Evolutionary conservation across 225 moss, liverwort and hornwort genomes (phyloP).

Genomic region (Straminergon stramineum): DNA sequence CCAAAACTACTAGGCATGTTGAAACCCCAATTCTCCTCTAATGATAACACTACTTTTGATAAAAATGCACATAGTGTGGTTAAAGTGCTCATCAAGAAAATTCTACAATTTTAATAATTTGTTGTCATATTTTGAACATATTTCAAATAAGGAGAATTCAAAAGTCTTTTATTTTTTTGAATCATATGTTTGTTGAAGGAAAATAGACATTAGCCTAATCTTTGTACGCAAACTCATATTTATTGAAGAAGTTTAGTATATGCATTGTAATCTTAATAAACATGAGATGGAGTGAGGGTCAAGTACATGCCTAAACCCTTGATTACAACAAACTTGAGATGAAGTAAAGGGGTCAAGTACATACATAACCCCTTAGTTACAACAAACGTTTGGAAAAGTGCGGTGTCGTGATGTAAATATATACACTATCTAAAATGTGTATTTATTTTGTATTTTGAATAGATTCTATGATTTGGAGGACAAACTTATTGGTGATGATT

Average conservation of each 20-base stretch:
- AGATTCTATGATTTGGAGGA: no score
- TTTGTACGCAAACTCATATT: neutral
- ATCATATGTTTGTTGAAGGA: neutral
- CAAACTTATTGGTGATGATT: no score
- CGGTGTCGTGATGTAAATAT: no score
- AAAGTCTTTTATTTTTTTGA: neutral
- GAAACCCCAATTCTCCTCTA: no score
- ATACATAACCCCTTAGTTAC: neutral
- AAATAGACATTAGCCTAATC: neutral
- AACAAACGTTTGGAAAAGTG: neutral
- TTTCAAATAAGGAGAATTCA: neutral
- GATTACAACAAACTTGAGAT: neutral
- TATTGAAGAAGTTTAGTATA: accelerated
- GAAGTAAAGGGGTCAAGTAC: accelerated
- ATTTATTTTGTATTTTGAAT: no score
- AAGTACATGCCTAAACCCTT: neutral
- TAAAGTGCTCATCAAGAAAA: neutral
- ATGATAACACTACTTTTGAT: neutral
- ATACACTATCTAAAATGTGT: no score
- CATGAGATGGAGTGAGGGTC: accelerated
- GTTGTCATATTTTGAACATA: neutral
- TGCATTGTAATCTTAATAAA: neutral
- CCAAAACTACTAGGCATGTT: no score
- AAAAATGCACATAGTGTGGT: accelerated
- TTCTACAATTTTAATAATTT: neutral